A percentile compares a stretch with the other conserved stretches of the same genome.
These are phyloP conservation scores for Polytrichum commune DNA, from an alignment of 225 moss, liverwort and hornwort species.

Conservation along the genomic window DNA sequence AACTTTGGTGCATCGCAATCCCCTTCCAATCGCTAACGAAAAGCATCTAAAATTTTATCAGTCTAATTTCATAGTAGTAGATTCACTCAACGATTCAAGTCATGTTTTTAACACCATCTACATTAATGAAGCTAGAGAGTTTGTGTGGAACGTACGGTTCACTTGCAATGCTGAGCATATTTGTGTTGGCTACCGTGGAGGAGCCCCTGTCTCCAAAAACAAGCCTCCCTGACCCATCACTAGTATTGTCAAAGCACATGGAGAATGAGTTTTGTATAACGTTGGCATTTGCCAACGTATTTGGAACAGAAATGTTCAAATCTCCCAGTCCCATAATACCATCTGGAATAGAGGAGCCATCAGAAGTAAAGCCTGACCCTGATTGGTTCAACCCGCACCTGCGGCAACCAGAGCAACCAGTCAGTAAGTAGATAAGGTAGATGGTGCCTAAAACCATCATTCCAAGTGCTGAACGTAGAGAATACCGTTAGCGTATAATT, in stretches of 20 bases:
- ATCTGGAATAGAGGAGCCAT: slow-evolving; percentile 26
- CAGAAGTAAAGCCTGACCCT: slow-evolving; percentile 12
- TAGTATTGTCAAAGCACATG: slow-evolving; percentile 35
- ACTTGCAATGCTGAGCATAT: slow-evolving; percentile 17
- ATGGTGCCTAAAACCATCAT: no score
- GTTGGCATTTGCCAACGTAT: slow-evolving; percentile 31
- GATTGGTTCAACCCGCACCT: slow-evolving; percentile 55
- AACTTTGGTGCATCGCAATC: neutral
- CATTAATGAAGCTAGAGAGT: neutral
- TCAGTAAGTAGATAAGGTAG: neutral
- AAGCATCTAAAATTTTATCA: neutral
- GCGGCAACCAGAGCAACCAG: neutral
- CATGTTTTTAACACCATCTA: neutral
- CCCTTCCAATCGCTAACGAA: neutral
- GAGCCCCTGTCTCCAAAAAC: slow-evolving; percentile 52
- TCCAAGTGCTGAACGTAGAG: no score
- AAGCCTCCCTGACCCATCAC: slow-evolving; percentile 36
- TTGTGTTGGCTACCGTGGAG: slow-evolving; percentile 27
- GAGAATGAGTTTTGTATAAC: slow-evolving; percentile 43
- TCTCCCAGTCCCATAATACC: slow-evolving; percentile 51
- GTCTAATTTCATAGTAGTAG: neutral
- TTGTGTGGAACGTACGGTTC: slow-evolving; percentile 17
- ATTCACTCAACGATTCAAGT: neutral
- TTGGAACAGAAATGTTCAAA: slow-evolving; percentile 27
- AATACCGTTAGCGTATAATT: no score